These are phyloP conservation scores for Parmelia sp. DNA, from an alignment of 495 filamentous ascomycete species.

Conservation along the genomic window DNA sequence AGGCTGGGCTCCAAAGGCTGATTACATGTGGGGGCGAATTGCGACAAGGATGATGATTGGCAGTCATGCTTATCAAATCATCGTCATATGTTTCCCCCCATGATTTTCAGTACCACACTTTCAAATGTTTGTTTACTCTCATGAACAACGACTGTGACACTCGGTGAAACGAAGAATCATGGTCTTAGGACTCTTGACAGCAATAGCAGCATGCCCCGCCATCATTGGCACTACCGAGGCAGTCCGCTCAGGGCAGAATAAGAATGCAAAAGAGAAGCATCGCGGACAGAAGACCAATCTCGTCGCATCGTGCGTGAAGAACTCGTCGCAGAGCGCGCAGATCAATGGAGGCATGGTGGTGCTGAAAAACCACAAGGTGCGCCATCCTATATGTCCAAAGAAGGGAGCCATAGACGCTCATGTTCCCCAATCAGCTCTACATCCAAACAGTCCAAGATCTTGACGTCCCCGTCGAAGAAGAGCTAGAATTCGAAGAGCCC, in stretches of 20 bases:
- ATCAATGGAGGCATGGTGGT: constrained; percentile 44
- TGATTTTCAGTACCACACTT: neutral
- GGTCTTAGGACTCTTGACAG: constrained; percentile 34
- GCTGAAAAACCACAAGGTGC: constrained; percentile 39
- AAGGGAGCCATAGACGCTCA: neutral
- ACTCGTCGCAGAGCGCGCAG: constrained; percentile 25
- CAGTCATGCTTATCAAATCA: constrained; percentile 2
- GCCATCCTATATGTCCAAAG: too few species aligned
- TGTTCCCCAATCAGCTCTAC: neutral
- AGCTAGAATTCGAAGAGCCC: constrained; percentile 28
- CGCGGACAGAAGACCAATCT: constrained; percentile 45
- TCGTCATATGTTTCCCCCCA: neutral
- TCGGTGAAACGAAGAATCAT: constrained; percentile 11
- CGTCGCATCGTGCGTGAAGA: constrained; percentile 40
- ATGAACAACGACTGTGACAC: neutral
- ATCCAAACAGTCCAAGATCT: constrained; percentile 8
- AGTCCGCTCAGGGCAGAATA: constrained; percentile 42
- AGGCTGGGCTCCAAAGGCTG: neutral
- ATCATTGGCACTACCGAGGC: constrained; percentile 48
- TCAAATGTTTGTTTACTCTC: neutral
- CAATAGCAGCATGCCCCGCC: constrained; percentile 46
- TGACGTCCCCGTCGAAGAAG: constrained; percentile 30
- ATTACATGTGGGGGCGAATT: neutral
- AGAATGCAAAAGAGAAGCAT: constrained; percentile 42
- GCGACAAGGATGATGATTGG: neutral